Evolutionary conservation across 2,329 filamentous ascomycete species (phyloP), one percentile per base, ranked within the genome.

Genomic region (Fusarium mexicanum): DNA sequence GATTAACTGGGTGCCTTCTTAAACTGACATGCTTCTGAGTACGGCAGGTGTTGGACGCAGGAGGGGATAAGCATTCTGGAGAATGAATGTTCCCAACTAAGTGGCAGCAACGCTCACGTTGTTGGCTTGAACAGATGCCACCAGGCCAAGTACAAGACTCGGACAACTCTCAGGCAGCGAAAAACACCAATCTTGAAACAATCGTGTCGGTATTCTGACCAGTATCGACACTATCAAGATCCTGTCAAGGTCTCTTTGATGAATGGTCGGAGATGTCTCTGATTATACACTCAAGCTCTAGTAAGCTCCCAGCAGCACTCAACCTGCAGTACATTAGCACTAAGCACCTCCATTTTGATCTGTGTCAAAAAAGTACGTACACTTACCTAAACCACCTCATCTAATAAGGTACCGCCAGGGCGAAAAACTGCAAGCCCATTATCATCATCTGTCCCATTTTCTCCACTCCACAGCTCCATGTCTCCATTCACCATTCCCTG

Each of bases 381-480:
- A 24, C 48, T 69, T 69, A 57, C 57, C 50, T 69, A 63, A 63
- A 38, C 35, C 51, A 55, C 51, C 51, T 40, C 24, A 54, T 54
- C 51, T 38, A 35, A n/a, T 20, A 35, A 24, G 48, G 31, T 51
- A 54, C 35, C 24, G 62, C 35, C 59, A 44, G 50, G 59, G 40
- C 44, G 48, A 65, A 67, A 72, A 72, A 72, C 31, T 58, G 48
- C 59, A 53, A 47, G 67, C 60, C 62, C 66, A 67, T 63, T 69
- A 74, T 74, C 71, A 72, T 74, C 72, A 74, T 74, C 60, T 69
- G 61, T 55, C 43, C 72, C 63, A 43, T 74, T 35, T 69, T 59
- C 71, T 51, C 72, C 71, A 74, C 72, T 62, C 26, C 59, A 66
- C 71, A 72, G 71, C 71, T 74, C 58, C 68, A 53, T 40, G 58